Conservation (phyloP, 148 eudicot species). For the Cornus controversa region DNA sequence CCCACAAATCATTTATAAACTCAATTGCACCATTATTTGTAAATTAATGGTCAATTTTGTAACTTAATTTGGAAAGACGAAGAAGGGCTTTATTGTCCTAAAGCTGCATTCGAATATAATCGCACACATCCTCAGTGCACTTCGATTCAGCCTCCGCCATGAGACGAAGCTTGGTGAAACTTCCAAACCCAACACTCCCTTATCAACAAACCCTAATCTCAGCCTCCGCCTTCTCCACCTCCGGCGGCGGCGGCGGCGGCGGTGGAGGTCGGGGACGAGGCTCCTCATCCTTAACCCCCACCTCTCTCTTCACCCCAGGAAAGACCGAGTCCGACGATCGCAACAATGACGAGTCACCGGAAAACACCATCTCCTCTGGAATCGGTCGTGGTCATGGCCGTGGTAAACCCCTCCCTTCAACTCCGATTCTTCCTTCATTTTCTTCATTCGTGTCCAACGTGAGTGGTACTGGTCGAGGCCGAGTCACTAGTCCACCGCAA, state of each 20-base stretch:
- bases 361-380: slow-evolving; percentile 25
- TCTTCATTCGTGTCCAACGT: slow-evolving; percentile 24
- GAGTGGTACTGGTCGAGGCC: slow-evolving; percentile 37
- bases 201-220: slow-evolving; percentile 17
- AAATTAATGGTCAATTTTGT: no score
- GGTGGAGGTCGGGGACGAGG: slow-evolving; percentile 62
- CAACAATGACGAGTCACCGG: not conserved
- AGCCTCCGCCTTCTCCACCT: slow-evolving; percentile 48
- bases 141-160: slow-evolving; percentile 10
- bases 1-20: no score
- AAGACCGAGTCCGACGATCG: slow-evolving; percentile 11
- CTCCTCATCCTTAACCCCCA: slow-evolving; percentile 10
- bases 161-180: slow-evolving; percentile 36
- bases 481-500: slow-evolving; percentile 25
- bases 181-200: slow-evolving; percentile 22
- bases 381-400: slow-evolving; percentile 50
- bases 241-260: slow-evolving; percentile 44
- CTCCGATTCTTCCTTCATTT: slow-evolving; percentile 37
- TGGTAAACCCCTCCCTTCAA: slow-evolving; percentile 40
- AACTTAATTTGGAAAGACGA: no score
- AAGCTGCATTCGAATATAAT: no score
- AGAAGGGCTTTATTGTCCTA: no score
- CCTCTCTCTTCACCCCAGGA: slow-evolving; percentile 22
- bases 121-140: no score
- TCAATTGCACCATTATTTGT: no score